Conservation (phyloP, 305 asterid species). For the Fraxinus dipetala region DNA sequence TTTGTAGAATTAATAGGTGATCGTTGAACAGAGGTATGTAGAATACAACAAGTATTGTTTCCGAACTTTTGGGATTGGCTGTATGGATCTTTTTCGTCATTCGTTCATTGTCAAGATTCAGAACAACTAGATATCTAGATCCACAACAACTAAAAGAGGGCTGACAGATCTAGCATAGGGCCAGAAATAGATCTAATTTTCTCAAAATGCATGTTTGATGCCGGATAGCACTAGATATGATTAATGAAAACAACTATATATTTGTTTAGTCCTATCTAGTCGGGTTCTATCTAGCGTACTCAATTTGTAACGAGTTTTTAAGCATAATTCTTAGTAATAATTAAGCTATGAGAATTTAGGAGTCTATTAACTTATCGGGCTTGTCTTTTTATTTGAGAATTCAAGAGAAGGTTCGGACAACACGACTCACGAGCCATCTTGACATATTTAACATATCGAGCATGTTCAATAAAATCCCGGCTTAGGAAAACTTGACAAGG, state of each 20-base stretch:
- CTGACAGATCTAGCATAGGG: background rate
- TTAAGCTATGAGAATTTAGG: background rate
- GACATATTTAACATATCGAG: background rate
- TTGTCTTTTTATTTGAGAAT: no score
- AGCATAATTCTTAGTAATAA: background rate
- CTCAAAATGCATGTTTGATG: background rate
- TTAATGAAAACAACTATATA: background rate
- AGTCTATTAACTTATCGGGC: background rate
- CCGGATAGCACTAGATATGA: background rate
- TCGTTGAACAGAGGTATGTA: background rate
- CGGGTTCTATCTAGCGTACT: background rate
- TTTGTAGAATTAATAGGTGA: constrained; percentile 15
- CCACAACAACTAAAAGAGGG: background rate
- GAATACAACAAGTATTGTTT: background rate
- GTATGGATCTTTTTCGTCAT: background rate
- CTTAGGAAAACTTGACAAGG: background rate
- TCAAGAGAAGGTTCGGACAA: background rate
- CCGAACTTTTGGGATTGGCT: background rate
- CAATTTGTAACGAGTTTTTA: background rate
- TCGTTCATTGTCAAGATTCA: background rate
- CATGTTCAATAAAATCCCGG: background rate
- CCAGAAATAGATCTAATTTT: background rate
- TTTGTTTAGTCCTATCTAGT: background rate
- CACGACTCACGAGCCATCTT: background rate
- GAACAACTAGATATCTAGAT: background rate